These are phyloP conservation scores for Solanum clarkiae DNA, from an alignment of 257 asterid species.

Conservation along the genomic window DNA sequence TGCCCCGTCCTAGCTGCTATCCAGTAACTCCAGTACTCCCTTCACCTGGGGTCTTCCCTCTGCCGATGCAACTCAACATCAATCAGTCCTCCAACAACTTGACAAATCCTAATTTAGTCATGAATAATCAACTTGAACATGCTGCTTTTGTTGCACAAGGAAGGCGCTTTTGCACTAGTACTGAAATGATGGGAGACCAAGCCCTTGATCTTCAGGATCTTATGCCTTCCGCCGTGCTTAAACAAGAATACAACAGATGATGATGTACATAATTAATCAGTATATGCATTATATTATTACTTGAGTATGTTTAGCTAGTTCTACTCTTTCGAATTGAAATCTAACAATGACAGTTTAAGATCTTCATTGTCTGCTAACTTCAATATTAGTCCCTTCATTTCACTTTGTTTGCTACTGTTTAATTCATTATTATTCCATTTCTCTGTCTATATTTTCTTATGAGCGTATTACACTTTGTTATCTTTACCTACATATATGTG, in stretches of 20 bases:
- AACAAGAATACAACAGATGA: conserved; percentile 2
- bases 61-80: neutral
- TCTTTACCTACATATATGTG: too few species aligned
- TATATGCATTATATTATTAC: neutral
- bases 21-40: neutral
- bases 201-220: conserved; percentile 47
- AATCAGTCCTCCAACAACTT: neutral
- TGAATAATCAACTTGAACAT: neutral
- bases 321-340: neutral
- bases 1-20: conserved; percentile 8
- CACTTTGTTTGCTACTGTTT: neutral
- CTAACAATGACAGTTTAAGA: neutral
- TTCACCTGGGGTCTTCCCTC: neutral
- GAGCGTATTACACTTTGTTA: neutral
- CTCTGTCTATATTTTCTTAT: neutral
- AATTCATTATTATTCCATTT: neutral
- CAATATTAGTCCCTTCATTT: neutral
- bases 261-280: neutral
- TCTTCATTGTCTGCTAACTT: neutral
- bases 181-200: conserved; percentile 6
- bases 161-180: conserved; percentile 9
- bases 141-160: neutral
- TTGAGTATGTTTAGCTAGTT: neutral
- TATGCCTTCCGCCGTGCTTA: conserved; percentile 25
- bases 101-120: conserved; percentile 2